Conservation (phyloP, 169 alveolate genomes). For the Plasmodium gonderi region DNA sequence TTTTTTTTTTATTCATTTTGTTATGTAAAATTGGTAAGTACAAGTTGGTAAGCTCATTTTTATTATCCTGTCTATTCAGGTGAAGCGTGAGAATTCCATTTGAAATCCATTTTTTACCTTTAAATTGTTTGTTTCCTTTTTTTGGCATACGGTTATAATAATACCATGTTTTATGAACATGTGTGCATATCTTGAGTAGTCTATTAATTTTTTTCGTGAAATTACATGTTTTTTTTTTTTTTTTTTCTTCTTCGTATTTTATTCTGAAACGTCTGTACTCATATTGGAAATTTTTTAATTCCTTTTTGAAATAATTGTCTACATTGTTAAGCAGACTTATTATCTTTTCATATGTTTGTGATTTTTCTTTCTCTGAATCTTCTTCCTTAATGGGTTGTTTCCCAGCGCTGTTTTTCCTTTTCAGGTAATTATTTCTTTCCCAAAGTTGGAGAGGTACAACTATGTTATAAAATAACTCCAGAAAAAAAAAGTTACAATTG, state of each 20-base stretch:
- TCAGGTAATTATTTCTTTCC: not conserved
- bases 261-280: not conserved
- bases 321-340: not conserved
- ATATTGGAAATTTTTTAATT: constrained; percentile 18
- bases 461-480: constrained; percentile 35
- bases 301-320: constrained; percentile 12
- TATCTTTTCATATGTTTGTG: not conserved
- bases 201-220: not conserved
- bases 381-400: not conserved
- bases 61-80: not conserved
- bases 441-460: constrained; percentile 24
- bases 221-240: not conserved
- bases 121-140: not conserved
- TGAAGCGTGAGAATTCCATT: constrained; percentile 9
- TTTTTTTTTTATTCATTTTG: constrained; percentile 18
- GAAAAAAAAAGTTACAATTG: constrained; percentile 27
- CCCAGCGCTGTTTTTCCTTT: not conserved
- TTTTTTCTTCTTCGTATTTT: not conserved
- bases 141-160: not conserved
- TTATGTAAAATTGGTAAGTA: not conserved
- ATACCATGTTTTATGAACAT: not conserved
- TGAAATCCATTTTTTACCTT: constrained; percentile 11
- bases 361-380: not conserved
- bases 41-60: not conserved
- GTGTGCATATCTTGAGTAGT: not conserved